phyloP scores from a whole-genome alignment of 2,329 filamentous ascomycete species.

The Penicillium sp. region DNA sequence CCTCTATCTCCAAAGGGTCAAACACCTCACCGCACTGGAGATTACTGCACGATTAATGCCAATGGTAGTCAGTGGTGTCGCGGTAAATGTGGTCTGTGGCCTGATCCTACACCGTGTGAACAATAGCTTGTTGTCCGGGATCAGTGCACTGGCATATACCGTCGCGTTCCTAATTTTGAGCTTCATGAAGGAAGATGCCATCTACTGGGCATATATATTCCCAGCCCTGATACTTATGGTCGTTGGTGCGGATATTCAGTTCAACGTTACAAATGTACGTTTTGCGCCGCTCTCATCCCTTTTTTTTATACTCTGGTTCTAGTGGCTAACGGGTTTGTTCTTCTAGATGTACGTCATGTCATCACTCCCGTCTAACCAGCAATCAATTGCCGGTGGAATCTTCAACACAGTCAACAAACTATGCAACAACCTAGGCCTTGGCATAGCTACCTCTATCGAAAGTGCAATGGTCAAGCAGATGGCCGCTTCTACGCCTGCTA shows the following conservation, averaged over 20 bases:
- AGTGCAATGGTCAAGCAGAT: constrained; percentile 20
- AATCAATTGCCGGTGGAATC: constrained; percentile 66
- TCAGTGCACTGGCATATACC: constrained; percentile 48
- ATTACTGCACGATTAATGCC: constrained; percentile 65
- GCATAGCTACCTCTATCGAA: constrained; percentile 53
- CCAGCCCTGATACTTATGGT: constrained; percentile 61
- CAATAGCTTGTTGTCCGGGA: constrained; percentile 62
- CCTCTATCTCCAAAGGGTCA: constrained; percentile 63
- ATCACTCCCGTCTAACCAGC: constrained; percentile 60
- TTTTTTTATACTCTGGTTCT: not conserved
- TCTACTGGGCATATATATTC: constrained; percentile 67
- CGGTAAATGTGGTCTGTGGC: constrained; percentile 64
- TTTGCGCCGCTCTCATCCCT: not conserved
- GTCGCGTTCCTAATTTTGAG: constrained; percentile 54
- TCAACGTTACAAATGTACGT: constrained; percentile 66
- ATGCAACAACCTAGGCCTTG: constrained; percentile 59
- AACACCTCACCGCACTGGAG: constrained; percentile 53
- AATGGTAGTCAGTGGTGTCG: constrained; percentile 62
- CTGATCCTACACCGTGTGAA: constrained; percentile 62
- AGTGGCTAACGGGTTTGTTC: constrained; percentile 6
- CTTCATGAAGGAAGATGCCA: constrained; percentile 54
- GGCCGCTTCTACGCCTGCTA: constrained; percentile 17
- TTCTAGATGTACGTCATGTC: constrained; percentile 67
- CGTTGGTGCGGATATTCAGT: constrained; percentile 67
- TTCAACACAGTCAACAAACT: constrained; percentile 67